Evolutionary conservation across 2,329 filamentous ascomycete species (phyloP), one percentile per base, ranked within the genome.

Genomic region (Colletotrichum salicis): DNA sequence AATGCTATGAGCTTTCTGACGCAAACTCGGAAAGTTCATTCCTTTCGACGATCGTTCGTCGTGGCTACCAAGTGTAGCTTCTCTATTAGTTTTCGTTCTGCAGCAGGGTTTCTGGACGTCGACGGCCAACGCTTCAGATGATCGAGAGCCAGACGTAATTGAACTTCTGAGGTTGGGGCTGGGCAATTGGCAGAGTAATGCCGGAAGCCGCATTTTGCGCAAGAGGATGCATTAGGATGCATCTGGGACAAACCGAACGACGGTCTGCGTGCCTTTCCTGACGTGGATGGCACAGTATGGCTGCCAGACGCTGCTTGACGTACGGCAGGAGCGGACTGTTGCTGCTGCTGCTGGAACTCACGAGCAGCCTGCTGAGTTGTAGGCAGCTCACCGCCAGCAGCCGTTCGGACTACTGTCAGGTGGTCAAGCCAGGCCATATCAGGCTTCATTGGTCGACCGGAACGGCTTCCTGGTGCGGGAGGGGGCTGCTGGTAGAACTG

Each of bases 111-210:
- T 37, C 58, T 63, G 22, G 60, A 22, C 6, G 15, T 60, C 12
- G 54, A 54, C 19, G 72, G 62, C 69, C 61, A 73, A 22, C 45
- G 54, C 5, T 33, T 56, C 31, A 74, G 29, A 12, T 59, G 48
- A n/a, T 74, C 73, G 22, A 74, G 64, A 48, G 71, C 67, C 58
- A 74, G 58, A 13, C 73, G 71, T 29, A 74, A 24, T 12, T 74
- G 67, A 37, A 45, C 45, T 27, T 74, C 67, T 19, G 70, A 67
- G 31, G 31, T 45, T 29, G 61, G 45, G 7, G n/a, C 27, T 45
- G 62, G 52, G 58, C 70, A 72, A 10, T 65, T 29, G 45, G 10
- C 24, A 27, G 41, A 54, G 22, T 63, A 35, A 63, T 72, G 70
- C 15, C 51, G 70, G 15, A 72, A 58, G 31, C 57, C 27, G 62